Base-by-base conservation (phyloP, 2,329 filamentous ascomycete genomes). In the Salinomyces thailandicus region DNA sequence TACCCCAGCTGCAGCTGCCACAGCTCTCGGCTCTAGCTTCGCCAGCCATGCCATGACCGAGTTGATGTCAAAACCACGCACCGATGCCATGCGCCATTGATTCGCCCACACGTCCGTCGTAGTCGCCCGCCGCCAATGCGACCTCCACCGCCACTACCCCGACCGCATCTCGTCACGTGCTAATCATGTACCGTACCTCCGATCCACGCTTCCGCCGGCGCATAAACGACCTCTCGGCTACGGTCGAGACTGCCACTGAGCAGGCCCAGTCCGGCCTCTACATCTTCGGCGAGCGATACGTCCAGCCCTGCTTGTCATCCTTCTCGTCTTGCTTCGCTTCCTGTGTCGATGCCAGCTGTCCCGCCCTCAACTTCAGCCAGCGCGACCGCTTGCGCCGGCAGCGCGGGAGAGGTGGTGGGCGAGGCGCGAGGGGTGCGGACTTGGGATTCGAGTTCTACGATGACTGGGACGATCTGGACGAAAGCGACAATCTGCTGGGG, bases 401-500 rank as follows among this genome's bases (percentile, higher is more conserved):
- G 18, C 76, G 84, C 38, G 73, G 81, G 22, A 62, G 69, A 15
- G 61, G 64, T 38, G 58, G 67, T 42, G 76, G 75, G 2, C 62
- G 77, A 3, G n/a, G 9, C 9, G 22, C 9, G 22, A 26, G 22
- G 4, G n/a, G 28, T 35, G 82, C 86, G 18, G 87, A 95, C 61
- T 75, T 82, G 51, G 87, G 76, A 53, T 96, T 96, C 57, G 89
- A 95, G 60, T 96, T 96, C 59, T 96, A 96, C 64, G 89, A 95
- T 61, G 89, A 95, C 61, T 96, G 89, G 89, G 85, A 94, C 43
- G 69, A 73, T 31, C 71, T 76, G 37, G 72, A 77, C 18, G 71
- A 73, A 34, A 67, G 66, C 20, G 72, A 77, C 26, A 72, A 78
- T 0, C 59, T 89, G 32, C 64, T 87, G 35, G 79, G 76, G 31